A percentile compares a stretch with the other conserved stretches of the same genome.
phyloP scores from a whole-genome alignment of 805 yeast genomes.

The Wickerhamiella sergipiensis region DNA sequence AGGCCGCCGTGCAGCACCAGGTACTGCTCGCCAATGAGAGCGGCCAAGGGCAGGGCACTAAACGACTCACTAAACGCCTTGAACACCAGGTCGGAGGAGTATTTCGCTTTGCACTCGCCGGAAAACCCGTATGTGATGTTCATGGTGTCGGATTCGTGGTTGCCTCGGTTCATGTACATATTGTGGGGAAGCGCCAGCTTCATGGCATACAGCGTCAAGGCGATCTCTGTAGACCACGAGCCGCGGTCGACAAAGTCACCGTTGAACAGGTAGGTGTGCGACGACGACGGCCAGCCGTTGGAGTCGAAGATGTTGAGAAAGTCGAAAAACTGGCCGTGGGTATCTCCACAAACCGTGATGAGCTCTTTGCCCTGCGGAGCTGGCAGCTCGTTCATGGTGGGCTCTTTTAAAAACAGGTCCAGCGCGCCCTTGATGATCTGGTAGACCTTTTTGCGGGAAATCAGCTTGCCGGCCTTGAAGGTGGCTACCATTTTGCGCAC shows the following conservation, averaged over 20 bases:
- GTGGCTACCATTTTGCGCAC: conserved; percentile 49
- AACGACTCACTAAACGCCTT: conserved; percentile 77
- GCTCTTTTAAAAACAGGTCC: conserved; percentile 48
- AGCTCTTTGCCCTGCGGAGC: conserved; percentile 24
- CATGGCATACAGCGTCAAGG: conserved; percentile 59
- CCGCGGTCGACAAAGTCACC: conserved; percentile 98
- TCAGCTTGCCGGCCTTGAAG: conserved; percentile 58
- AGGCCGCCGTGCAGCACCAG: conserved; percentile 93
- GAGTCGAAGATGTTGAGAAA: conserved; percentile 61
- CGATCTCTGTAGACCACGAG: conserved; percentile 96
- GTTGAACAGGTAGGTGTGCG: conserved; percentile 73
- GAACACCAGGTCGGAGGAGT: conserved; percentile 56
- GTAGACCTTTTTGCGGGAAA: conserved; percentile 74
- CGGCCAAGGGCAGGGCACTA: conserved; percentile 72
- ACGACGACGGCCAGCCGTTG: conserved; percentile 55
- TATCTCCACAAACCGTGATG: conserved; percentile 89
- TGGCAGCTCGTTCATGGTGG: conserved; percentile 60
- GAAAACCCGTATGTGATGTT: conserved; percentile 92
- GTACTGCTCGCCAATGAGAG: conserved; percentile 64
- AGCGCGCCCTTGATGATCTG: conserved; percentile 67
- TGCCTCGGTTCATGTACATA: conserved; percentile 77
- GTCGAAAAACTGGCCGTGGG: conserved; percentile 94
- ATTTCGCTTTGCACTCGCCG: conserved; percentile 88
- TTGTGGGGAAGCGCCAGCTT: conserved; percentile 62
- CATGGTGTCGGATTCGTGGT: conserved; percentile 95